Percentiles rank a stretch among this genome's conserved stretches.
These are phyloP conservation scores for Dactylonectria macrodidyma DNA, from an alignment of 2,329 filamentous ascomycete species.

Conservation along the genomic window DNA sequence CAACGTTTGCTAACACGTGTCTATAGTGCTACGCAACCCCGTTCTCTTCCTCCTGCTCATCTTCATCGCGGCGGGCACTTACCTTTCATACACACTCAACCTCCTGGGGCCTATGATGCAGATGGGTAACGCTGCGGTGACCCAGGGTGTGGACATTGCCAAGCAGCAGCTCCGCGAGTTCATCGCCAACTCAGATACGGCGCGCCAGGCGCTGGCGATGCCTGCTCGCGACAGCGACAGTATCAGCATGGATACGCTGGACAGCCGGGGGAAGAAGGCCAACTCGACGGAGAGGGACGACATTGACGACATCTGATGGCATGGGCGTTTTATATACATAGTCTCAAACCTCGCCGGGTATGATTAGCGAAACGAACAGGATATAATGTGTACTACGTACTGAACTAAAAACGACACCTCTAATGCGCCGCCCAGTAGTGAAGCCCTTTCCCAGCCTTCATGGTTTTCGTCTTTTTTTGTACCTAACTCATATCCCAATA, in stretches of 20 bases:
- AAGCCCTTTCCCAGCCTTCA: neutral
- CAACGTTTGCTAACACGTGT: conserved; percentile 28
- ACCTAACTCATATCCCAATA: neutral
- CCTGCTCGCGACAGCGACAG: conserved; percentile 64
- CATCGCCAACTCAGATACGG: conserved; percentile 88
- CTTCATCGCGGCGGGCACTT: conserved; percentile 81
- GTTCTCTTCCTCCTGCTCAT: conserved; percentile 92
- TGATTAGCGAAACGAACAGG: conserved; percentile 45
- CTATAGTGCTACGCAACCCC: conserved; percentile 89
- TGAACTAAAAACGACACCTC: conserved; percentile 24
- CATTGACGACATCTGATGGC: conserved; percentile 72
- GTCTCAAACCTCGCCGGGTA: conserved; percentile 32
- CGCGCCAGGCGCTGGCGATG: conserved; percentile 87
- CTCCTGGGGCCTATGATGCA: conserved; percentile 96
- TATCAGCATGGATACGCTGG: conserved; percentile 73
- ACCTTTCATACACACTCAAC: conserved; percentile 93
- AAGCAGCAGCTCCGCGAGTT: conserved; percentile 94
- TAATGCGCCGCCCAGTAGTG: conserved; percentile 16
- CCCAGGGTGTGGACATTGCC: conserved; percentile 90
- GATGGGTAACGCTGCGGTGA: conserved; percentile 90
- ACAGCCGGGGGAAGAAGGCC: conserved; percentile 69
- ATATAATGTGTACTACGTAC: conserved; percentile 48
- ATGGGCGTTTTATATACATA: conserved; percentile 33
- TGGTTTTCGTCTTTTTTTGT: neutral
- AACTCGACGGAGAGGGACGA: conserved; percentile 60